Evolutionary conservation across 805 yeast genomes (phyloP), one percentile per base, ranked within the genome.

Genomic region (Wickerhamomyces hampshirensis): DNA sequence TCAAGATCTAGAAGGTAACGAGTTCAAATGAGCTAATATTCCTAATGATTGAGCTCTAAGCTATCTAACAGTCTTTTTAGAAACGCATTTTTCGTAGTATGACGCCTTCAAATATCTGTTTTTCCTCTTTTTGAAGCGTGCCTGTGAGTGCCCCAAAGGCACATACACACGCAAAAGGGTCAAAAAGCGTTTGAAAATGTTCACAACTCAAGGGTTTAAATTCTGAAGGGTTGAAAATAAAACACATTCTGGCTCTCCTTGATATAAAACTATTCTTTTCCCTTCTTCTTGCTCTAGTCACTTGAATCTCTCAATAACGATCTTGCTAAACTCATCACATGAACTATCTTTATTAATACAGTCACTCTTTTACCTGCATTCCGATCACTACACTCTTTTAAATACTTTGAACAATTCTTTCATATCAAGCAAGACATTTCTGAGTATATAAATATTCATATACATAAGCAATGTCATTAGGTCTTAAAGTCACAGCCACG

Each of bases 401-500:
- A n/a, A n/a, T n/a, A n/a, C n/a, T n/a, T n/a, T n/a, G n/a, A n/a
- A n/a, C n/a, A n/a, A n/a, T n/a, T n/a, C n/a, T n/a, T n/a, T n/a
- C n/a, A n/a, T n/a, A n/a, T n/a, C n/a, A n/a, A n/a, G n/a, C n/a
- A n/a, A n/a, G n/a, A n/a, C n/a, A n/a, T n/a, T n/a, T n/a, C n/a
- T n/a, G n/a, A n/a, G n/a, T n/a, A 32, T 7, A 33, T 19, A 31
- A 23, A 29, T 28, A 13, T 21, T 30, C 31, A 5, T 17, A 13
- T 14, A 10, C 7, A 11, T 21, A 7, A 18, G 32, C 16, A 18
- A 45, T 51, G 50, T 37, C 51, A 5, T 31, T 54, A 31, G 68
- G 68, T n/a, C 51, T 65, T 19, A 55, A 46, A 24, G 63, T 63
- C 28, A 57, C 65, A 3, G 68, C 71, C 31, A 57, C 60, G 39